Conservation (phyloP, 2,329 filamentous ascomycete species). For the Pezicula rhizophila region DNA sequence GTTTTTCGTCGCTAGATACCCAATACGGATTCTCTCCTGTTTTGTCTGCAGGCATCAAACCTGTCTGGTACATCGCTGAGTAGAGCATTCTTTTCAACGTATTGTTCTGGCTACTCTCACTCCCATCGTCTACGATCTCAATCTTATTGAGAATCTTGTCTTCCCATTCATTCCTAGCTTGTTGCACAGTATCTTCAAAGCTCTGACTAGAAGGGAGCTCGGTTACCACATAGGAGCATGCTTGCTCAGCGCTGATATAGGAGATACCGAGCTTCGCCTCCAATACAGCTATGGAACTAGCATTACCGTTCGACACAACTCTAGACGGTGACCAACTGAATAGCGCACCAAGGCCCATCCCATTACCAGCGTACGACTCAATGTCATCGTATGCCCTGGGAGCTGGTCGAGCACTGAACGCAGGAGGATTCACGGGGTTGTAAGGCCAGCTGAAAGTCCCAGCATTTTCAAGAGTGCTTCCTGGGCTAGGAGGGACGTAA, state of each 20-base stretch:
- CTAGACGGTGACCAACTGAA: neutral
- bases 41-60: neutral
- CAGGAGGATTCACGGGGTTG: neutral
- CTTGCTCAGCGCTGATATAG: neutral
- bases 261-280: slow-evolving; percentile 1
- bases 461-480: neutral
- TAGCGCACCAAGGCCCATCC: neutral
- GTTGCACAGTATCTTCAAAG: neutral
- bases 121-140: neutral
- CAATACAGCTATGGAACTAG: neutral
- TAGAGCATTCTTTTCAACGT: neutral
- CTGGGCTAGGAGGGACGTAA: neutral
- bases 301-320: neutral
- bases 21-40: neutral
- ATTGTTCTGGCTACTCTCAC: neutral
- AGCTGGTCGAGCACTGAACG: neutral
- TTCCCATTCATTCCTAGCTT: neutral
- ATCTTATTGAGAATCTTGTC: neutral
- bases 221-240: neutral
- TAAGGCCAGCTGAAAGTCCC: neutral
- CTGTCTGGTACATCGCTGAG: neutral
- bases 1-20: neutral
- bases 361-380: neutral
- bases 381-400: neutral
- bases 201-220: neutral